Conservation (phyloP, 257 asterid genomes). For the Cordia subcordata region DNA sequence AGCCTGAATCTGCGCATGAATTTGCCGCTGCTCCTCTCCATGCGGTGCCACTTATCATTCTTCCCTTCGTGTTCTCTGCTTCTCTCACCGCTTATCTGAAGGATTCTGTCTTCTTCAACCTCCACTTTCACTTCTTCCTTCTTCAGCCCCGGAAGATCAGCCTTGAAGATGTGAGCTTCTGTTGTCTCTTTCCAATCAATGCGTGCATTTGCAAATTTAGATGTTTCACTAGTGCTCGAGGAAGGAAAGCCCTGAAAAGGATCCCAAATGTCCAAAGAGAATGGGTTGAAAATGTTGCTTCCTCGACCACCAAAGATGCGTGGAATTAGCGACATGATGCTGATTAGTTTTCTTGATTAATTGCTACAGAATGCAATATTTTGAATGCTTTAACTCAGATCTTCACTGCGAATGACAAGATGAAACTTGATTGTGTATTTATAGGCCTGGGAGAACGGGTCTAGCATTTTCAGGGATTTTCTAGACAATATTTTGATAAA, state of each 20-base stretch:
- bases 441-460: too few relatives aligned
- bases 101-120: constrained; percentile 10
- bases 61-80: constrained; percentile 13
- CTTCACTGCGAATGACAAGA: too few relatives aligned
- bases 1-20: constrained; percentile 8
- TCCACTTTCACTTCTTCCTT: constrained; percentile 15
- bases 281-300: constrained; percentile 14
- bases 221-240: background rate
- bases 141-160: constrained; percentile 15
- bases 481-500: too few relatives aligned
- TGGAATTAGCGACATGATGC: constrained; percentile 10
- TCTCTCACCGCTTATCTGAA: constrained; percentile 16
- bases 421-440: too few relatives aligned
- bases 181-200: constrained; percentile 20
- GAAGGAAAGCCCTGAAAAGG: constrained; percentile 8
- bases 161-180: constrained; percentile 13
- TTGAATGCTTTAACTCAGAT: too few relatives aligned
- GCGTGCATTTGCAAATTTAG: background rate
- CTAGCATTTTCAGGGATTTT: too few relatives aligned
- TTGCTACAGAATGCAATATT: too few relatives aligned
- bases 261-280: constrained; percentile 12
- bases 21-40: constrained; percentile 8
- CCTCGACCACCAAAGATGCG: constrained; percentile 6
- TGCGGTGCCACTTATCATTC: constrained; percentile 9
- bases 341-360: too few relatives aligned